Evolutionary conservation across 371 early-diverging fungal genomes (phyloP).

Genomic region (Phascolomyces articulosus): DNA sequence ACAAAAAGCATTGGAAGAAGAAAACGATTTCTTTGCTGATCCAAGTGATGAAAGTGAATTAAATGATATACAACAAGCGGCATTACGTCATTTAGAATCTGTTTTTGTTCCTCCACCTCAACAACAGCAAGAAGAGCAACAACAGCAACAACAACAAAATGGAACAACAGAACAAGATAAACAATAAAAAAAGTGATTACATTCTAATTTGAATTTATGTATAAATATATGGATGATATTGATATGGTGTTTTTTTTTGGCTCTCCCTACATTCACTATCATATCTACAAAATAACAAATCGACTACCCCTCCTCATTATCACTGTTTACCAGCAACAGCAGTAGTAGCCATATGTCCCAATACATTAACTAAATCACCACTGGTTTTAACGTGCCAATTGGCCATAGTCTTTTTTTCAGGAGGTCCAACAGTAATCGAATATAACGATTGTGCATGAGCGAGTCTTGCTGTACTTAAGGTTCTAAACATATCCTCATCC

Average conservation of each 20-base stretch:
- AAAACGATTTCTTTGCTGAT: conserved; percentile 50
- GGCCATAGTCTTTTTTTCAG: conserved; percentile 82
- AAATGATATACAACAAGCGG: conserved; percentile 49
- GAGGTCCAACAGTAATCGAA: conserved; percentile 77
- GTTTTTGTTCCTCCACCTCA: conserved; percentile 35
- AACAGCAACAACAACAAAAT: background rate
- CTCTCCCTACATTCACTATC: no score
- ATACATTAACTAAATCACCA: conserved; percentile 44
- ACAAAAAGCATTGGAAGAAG: conserved; percentile 39
- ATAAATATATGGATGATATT: no score
- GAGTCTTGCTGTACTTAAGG: conserved; percentile 6
- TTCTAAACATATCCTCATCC: conserved; percentile 95
- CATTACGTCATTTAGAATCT: conserved; percentile 44
- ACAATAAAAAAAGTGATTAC: background rate
- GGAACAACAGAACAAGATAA: background rate
- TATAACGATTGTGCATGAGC: conserved; percentile 28
- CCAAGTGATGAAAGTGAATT: conserved; percentile 46
- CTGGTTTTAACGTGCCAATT: conserved; percentile 74
- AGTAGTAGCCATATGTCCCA: conserved; percentile 6
- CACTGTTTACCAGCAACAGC: background rate
- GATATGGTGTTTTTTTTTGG: background rate
- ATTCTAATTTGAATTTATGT: background rate
- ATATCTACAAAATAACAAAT: no score
- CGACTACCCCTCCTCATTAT: no score
- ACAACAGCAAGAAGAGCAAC: conserved; percentile 4